Evolutionary conservation across 2,329 filamentous ascomycete genomes (phyloP).

Genomic region (Pyricularia pennisetigena): DNA sequence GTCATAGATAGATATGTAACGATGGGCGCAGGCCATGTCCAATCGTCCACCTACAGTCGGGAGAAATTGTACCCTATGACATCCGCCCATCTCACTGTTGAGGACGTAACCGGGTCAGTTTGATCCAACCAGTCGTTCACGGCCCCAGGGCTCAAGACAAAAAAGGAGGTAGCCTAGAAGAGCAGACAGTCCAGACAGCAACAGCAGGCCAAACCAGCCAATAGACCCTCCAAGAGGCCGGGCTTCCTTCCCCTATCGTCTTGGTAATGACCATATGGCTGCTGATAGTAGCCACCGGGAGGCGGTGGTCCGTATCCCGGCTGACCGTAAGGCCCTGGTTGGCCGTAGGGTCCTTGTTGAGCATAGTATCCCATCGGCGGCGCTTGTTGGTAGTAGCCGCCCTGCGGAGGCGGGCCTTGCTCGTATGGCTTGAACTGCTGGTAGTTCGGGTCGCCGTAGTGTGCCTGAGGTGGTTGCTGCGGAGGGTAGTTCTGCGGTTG

Average conservation of each 20-base stretch:
- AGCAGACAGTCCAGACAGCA: slow-evolving; percentile 45
- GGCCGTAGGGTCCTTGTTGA: slow-evolving; percentile 20
- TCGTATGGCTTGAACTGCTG: slow-evolving; percentile 11
- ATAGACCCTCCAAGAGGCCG: slow-evolving; percentile 31
- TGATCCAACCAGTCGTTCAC: background rate
- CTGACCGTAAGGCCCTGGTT: slow-evolving; percentile 22
- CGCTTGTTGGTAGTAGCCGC: slow-evolving; percentile 28
- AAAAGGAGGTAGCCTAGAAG: slow-evolving; percentile 28
- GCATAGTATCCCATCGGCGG: slow-evolving; percentile 32
- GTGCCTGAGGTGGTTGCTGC: slow-evolving; percentile 3
- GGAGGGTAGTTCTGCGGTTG: slow-evolving; percentile 1
- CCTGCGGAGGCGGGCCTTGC: slow-evolving; percentile 19
- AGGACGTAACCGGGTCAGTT: background rate
- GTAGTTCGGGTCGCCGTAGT: slow-evolving; percentile 7
- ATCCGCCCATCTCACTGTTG: background rate
- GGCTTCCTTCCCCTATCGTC: slow-evolving; percentile 18
- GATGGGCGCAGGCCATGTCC: background rate
- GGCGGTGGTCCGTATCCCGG: slow-evolving; percentile 21
- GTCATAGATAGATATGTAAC: background rate
- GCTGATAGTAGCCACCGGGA: slow-evolving; percentile 17
- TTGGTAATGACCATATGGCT: slow-evolving; percentile 15
- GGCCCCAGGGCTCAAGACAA: background rate
- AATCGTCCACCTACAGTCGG: background rate
- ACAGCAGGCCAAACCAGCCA: slow-evolving; percentile 45
- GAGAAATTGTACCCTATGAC: background rate